Conservation (phyloP, 139 green algal species). For the Micractinium conductrix region DNA sequence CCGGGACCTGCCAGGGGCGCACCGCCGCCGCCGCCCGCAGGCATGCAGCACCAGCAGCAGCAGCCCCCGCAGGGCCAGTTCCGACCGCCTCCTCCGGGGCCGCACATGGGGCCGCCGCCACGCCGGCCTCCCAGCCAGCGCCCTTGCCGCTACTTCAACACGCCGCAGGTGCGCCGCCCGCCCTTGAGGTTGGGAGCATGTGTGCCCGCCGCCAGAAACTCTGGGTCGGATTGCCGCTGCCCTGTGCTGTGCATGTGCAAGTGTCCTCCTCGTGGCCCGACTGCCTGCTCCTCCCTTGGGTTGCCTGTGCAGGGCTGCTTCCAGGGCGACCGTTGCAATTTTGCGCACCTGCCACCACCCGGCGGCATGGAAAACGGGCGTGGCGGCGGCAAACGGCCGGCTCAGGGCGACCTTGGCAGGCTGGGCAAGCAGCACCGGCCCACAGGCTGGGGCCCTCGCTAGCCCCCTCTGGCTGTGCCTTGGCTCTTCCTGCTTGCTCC, state of each 20-base stretch:
- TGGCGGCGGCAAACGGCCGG: constrained; percentile 6
- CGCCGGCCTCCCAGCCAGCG: neutral
- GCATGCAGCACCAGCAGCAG: neutral
- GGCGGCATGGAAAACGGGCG: constrained; percentile 2
- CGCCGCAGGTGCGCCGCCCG: neutral
- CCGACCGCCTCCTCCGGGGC: neutral
- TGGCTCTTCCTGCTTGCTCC: neutral
- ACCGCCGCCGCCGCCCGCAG: neutral
- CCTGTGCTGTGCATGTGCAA: neutral
- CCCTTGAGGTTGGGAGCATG: neutral
- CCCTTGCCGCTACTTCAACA: constrained; percentile 32
- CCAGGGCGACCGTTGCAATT: constrained; percentile 25
- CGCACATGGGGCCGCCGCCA: neutral
- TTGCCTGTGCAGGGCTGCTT: constrained; percentile 24
- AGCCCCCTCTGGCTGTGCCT: neutral
- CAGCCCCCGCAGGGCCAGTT: neutral
- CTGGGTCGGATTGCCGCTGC: neutral
- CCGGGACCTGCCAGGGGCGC: neutral
- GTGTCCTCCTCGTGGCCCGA: neutral
- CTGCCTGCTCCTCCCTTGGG: neutral
- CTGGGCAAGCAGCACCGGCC: neutral
- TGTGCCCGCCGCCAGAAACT: neutral
- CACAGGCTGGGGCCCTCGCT: neutral
- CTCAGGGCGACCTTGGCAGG: neutral
- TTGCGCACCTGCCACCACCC: constrained; percentile 7